These are phyloP conservation scores for Eucalyptus virginea DNA, from an alignment of 345 rosid genomes.

Conservation along the genomic window DNA sequence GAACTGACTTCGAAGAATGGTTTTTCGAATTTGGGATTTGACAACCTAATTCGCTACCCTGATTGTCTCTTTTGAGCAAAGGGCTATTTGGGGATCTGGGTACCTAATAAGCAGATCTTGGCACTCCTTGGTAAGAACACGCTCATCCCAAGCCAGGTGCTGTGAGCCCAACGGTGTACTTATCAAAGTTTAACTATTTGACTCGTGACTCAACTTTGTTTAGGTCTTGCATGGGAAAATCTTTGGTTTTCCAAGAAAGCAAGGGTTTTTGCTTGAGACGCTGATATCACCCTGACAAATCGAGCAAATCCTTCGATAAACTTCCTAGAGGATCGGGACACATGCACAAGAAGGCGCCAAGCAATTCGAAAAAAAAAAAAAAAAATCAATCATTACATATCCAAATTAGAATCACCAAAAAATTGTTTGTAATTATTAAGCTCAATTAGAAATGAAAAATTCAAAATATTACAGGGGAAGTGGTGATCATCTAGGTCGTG, in stretches of 20 bases:
- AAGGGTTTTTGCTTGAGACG: not conserved
- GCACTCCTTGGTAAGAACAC: not conserved
- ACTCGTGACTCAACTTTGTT: not conserved
- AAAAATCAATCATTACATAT: not conserved
- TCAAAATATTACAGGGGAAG: not conserved
- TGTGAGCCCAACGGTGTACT: not conserved
- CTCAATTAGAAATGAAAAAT: not conserved
- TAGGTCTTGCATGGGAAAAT: not conserved
- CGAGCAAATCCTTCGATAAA: not conserved
- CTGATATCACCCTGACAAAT: not conserved
- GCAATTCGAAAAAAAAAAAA: not conserved
- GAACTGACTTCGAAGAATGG: not conserved
- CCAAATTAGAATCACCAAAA: slow-evolving; percentile 25
- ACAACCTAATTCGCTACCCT: not conserved
- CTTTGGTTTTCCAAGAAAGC: not conserved
- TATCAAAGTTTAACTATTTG: too few relatives aligned
- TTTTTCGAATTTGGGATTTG: not conserved
- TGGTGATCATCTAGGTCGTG: not conserved
- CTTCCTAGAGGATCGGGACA: not conserved
- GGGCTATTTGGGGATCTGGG: not conserved
- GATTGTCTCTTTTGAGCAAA: not conserved
- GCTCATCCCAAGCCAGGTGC: not conserved
- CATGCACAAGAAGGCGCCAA: not conserved
- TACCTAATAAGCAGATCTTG: not conserved
- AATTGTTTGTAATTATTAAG: not conserved